A percentile compares a stretch with the other conserved stretches of the same genome.
Evolutionary conservation across 2,329 filamentous ascomycete species (phyloP).

Genomic region (Penicillium glabrum): DNA sequence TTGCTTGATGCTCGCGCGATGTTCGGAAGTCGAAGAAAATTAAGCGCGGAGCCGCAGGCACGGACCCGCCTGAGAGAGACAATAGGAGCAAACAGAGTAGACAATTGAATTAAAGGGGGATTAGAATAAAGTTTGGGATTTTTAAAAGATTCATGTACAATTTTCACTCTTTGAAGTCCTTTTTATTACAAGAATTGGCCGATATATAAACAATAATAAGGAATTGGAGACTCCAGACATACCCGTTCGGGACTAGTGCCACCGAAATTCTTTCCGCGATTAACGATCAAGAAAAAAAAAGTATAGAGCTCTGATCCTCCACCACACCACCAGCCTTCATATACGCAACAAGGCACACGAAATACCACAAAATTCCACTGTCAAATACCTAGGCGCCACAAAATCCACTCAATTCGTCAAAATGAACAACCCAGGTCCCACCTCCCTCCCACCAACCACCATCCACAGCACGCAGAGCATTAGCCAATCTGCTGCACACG

Average conservation of each 20-base stretch:
- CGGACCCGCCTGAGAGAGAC: constrained; percentile 24
- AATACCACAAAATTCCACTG: background rate
- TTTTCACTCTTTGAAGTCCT: background rate
- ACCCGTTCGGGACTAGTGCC: constrained; percentile 25
- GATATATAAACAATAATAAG: background rate
- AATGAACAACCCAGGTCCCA: constrained; percentile 40
- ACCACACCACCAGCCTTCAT: background rate
- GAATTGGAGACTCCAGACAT: constrained; percentile 1
- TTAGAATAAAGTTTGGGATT: background rate
- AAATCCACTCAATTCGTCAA: constrained; percentile 9
- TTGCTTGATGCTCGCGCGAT: constrained; percentile 15
- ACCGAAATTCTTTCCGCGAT: constrained; percentile 12
- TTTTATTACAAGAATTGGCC: background rate
- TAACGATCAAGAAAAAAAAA: background rate
- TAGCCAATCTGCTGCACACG: constrained; percentile 39
- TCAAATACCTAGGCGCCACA: background rate
- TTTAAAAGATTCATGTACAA: background rate
- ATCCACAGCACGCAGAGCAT: constrained; percentile 38
- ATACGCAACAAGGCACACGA: background rate
- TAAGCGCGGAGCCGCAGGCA: constrained; percentile 34
- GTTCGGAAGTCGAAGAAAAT: constrained; percentile 32
- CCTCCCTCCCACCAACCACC: constrained; percentile 38
- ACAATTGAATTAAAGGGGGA: background rate
- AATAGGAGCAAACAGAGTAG: background rate
- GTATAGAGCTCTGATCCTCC: constrained; percentile 20